phyloP scores from a whole-genome alignment of 345 rosid species.

The Balakata baccata region DNA sequence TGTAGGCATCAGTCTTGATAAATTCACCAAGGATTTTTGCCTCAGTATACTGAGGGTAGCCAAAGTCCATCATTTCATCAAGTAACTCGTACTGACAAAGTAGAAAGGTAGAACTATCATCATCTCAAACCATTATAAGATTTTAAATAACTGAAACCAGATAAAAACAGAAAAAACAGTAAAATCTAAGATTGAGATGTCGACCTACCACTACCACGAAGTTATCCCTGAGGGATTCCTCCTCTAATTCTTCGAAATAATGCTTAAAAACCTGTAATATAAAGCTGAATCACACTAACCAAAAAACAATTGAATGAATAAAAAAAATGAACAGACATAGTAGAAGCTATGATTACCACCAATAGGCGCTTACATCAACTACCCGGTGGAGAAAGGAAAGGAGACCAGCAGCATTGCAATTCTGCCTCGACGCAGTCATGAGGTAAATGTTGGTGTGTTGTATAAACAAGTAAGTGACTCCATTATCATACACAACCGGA shows the following conservation, averaged over 20 bases:
- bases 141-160: not conserved
- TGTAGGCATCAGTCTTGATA: conserved; percentile 95
- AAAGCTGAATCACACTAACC: not conserved
- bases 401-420: conserved; percentile 95
- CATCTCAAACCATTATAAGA: not conserved
- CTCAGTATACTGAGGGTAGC: conserved; percentile 91
- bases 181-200: not conserved
- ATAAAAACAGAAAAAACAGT: not conserved
- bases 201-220: conserved; percentile 92
- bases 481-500: conserved; percentile 95
- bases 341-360: not conserved
- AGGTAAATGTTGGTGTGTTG: conserved; percentile 91
- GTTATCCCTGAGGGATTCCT: conserved; percentile 95
- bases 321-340: not conserved
- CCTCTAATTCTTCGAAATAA: conserved; percentile 94
- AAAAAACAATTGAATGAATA: not conserved
- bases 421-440: conserved; percentile 87
- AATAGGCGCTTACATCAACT: conserved; percentile 62
- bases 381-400: conserved; percentile 84
- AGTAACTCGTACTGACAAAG: conserved; percentile 79
- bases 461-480: conserved; percentile 87
- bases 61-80: conserved; percentile 99
- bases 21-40: conserved; percentile 92
- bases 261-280: conserved; percentile 78
- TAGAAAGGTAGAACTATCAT: conserved; percentile 19